These are phyloP conservation scores for Senna tora DNA, from an alignment of 306 rosid genomes.

Conservation along the genomic window DNA sequence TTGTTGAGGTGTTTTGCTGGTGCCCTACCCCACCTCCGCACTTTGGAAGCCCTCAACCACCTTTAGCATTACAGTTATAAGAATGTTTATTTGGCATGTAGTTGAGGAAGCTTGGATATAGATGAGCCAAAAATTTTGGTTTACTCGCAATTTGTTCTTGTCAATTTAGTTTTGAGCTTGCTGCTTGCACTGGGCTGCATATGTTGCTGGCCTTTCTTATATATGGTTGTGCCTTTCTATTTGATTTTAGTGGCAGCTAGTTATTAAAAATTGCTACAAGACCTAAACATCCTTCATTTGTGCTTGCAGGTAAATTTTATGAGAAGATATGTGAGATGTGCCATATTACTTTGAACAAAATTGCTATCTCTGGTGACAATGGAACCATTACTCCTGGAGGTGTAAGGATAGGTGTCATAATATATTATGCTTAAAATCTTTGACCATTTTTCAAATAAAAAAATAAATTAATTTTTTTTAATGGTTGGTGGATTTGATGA, in stretches of 20 bases:
- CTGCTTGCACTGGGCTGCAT: neutral
- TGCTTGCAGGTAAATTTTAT: slow-evolving; percentile 67
- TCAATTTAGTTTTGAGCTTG: neutral
- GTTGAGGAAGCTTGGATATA: neutral
- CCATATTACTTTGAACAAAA: slow-evolving; percentile 86
- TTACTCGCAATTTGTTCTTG: neutral
- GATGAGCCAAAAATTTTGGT: neutral
- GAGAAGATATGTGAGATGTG: slow-evolving; percentile 90
- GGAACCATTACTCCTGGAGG: slow-evolving; percentile 84
- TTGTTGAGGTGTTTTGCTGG: neutral
- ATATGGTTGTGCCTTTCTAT: neutral
- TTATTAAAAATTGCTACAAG: slow-evolving; percentile 13
- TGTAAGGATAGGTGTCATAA: slow-evolving; percentile 75
- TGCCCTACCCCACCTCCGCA: neutral
- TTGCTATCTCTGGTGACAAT: slow-evolving; percentile 79
- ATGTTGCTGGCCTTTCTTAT: neutral
- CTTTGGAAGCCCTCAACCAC: neutral
- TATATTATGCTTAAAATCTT: slow-evolving; percentile 9
- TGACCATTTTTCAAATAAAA: neutral
- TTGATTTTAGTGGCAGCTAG: neutral
- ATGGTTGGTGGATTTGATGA: slow-evolving; percentile 28
- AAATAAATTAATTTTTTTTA: neutral
- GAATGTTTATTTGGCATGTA: neutral
- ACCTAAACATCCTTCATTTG: slow-evolving; percentile 8
- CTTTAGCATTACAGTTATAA: neutral